Evolutionary conservation across 495 filamentous ascomycete genomes (phyloP).

Genomic region (Penicillium lividum): DNA sequence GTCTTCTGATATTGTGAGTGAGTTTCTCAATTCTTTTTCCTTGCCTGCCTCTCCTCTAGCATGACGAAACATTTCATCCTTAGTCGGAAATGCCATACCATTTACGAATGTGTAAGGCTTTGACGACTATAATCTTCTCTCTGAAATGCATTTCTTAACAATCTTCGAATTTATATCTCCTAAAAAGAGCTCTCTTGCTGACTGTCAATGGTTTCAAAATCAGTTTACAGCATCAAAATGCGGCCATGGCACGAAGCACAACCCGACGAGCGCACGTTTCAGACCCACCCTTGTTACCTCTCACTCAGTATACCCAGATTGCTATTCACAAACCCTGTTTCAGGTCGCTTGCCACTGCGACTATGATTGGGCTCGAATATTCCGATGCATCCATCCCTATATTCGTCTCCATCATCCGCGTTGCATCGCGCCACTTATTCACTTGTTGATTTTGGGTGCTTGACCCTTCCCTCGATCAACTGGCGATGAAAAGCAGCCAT

Average conservation of each 20-base stretch:
- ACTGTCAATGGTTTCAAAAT: neutral
- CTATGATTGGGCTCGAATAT: too few relatives aligned
- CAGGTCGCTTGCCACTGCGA: too few relatives aligned
- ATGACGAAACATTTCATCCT: constrained; percentile 54
- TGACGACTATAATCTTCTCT: constrained; percentile 32
- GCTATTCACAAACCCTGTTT: too few relatives aligned
- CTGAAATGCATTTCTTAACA: constrained; percentile 7
- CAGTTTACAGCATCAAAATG: neutral
- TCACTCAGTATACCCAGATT: too few relatives aligned
- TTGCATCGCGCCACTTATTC: neutral
- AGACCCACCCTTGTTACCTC: neutral
- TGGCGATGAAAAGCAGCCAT: neutral
- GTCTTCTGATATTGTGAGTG: neutral
- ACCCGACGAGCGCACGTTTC: neutral
- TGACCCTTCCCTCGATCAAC: neutral
- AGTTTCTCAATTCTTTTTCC: neutral
- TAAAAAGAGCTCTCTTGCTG: neutral
- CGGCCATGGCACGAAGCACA: neutral
- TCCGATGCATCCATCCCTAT: too few relatives aligned
- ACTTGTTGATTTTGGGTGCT: neutral
- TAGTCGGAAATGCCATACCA: constrained; percentile 50
- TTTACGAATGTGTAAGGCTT: constrained; percentile 37
- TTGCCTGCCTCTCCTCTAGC: neutral
- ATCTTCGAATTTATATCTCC: neutral
- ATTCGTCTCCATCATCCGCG: too few relatives aligned